A percentile compares a stretch with the other conserved stretches of the same genome.
Evolutionary conservation across 139 green algal species (phyloP).

Genomic region (Haematococcus sp.): DNA sequence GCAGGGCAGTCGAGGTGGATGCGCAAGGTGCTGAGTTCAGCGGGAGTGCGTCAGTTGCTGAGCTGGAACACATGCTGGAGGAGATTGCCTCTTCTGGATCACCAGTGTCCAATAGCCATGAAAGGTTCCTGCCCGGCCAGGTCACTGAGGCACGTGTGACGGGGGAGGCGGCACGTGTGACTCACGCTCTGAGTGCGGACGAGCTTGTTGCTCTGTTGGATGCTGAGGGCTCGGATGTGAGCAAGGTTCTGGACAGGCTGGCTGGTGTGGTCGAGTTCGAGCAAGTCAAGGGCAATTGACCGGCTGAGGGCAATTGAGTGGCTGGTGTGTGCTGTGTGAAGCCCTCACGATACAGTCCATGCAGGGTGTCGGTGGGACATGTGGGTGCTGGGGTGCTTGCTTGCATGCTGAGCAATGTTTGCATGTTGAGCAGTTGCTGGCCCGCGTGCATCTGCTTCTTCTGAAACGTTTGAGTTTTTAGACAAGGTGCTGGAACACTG

Average conservation of each 20-base stretch:
- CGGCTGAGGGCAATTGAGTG: too few species aligned
- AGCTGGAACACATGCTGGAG: conserved; percentile 5
- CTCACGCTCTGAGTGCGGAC: conserved; percentile 8
- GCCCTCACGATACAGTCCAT: too few species aligned
- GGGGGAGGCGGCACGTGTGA: background rate
- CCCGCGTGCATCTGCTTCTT: too few species aligned
- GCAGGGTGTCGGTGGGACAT: too few species aligned
- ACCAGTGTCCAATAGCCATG: background rate
- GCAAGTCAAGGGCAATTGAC: too few species aligned
- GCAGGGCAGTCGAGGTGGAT: background rate
- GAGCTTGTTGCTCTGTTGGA: conserved; percentile 15
- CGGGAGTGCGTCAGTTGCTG: background rate
- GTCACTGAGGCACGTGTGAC: background rate
- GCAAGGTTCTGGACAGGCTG: background rate
- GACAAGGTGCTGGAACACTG: too few species aligned
- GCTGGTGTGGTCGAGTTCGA: too few species aligned
- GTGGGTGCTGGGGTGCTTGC: too few species aligned
- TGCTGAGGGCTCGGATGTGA: conserved; percentile 4
- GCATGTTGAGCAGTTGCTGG: too few species aligned
- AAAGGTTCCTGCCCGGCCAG: background rate
- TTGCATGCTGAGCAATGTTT: too few species aligned
- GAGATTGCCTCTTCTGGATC: background rate
- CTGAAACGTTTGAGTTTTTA: too few species aligned
- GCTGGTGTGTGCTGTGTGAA: too few species aligned
- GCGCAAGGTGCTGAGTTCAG: background rate